Evolutionary conservation across 2,329 filamentous ascomycete species (phyloP).

Genomic region (Tolypocladium pustulatum): DNA sequence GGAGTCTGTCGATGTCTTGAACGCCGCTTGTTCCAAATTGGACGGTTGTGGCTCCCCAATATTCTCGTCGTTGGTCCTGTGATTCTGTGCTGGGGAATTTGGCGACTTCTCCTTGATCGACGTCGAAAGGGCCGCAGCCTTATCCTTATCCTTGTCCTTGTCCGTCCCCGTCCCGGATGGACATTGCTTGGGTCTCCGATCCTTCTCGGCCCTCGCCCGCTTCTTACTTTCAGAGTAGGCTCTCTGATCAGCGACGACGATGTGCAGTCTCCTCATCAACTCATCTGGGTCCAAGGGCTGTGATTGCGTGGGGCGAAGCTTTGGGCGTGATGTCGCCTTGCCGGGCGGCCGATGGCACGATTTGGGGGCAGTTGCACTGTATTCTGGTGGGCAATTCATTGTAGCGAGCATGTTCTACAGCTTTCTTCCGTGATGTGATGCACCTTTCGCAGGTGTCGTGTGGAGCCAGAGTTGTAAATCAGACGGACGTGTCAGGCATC

Average conservation of each 20-base stretch:
- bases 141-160: not conserved
- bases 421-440: not conserved
- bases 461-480: not conserved
- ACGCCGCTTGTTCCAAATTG: conserved; percentile 1
- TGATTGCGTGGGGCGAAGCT: conserved; percentile 12
- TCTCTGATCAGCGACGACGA: conserved; percentile 40
- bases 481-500: not conserved
- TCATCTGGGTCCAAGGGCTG: conserved; percentile 42
- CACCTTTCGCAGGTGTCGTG: not conserved
- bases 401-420: conserved; percentile 4
- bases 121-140: not conserved
- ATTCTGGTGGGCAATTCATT: conserved; percentile 3
- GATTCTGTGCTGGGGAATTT: not conserved
- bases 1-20: conserved; percentile 6
- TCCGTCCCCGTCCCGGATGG: not conserved
- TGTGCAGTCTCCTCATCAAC: conserved; percentile 38
- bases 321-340: not conserved
- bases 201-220: conserved; percentile 15
- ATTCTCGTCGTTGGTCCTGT: not conserved
- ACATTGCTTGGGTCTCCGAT: conserved; percentile 4
- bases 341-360: not conserved
- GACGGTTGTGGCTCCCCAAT: not conserved
- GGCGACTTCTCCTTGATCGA: conserved; percentile 2
- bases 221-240: conserved; percentile 24
- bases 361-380: conserved; percentile 1